Conservation (phyloP, 495 filamentous ascomycete species). For the Copromyces sp. region DNA sequence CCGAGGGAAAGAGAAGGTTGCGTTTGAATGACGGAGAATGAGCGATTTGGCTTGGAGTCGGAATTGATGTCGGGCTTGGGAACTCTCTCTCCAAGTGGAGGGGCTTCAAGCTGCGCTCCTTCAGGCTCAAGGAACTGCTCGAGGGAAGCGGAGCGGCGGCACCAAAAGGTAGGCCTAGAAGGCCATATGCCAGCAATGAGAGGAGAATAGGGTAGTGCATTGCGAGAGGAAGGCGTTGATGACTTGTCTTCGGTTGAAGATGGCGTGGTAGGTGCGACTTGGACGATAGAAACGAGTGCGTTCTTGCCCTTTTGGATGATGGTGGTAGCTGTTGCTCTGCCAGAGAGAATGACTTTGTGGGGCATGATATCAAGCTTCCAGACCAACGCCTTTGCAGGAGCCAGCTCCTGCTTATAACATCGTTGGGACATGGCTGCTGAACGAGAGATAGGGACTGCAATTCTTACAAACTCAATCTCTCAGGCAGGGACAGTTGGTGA, state of each 20-base stretch:
- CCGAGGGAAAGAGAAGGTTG: background rate
- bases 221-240: background rate
- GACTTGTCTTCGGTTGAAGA: background rate
- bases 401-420: background rate
- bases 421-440: background rate
- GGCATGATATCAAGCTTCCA: background rate
- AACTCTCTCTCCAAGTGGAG: background rate
- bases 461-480: too few relatives aligned
- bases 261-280: background rate
- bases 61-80: background rate
- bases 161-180: background rate
- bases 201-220: background rate
- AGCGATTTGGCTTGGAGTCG: background rate
- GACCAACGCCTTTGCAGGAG: background rate
- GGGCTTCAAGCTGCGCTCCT: background rate
- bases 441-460: too few relatives aligned
- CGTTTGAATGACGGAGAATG: background rate
- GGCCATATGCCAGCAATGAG: background rate
- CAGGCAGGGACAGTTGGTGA: too few relatives aligned
- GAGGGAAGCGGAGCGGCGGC: background rate
- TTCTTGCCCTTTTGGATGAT: background rate
- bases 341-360: background rate
- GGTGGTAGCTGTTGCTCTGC: background rate
- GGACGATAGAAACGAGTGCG: background rate
- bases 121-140: background rate